Evolutionary conservation across 2,329 filamentous ascomycete genomes (phyloP), one percentile per base, ranked within the genome.

Genomic region (Calonectria naviculata): DNA sequence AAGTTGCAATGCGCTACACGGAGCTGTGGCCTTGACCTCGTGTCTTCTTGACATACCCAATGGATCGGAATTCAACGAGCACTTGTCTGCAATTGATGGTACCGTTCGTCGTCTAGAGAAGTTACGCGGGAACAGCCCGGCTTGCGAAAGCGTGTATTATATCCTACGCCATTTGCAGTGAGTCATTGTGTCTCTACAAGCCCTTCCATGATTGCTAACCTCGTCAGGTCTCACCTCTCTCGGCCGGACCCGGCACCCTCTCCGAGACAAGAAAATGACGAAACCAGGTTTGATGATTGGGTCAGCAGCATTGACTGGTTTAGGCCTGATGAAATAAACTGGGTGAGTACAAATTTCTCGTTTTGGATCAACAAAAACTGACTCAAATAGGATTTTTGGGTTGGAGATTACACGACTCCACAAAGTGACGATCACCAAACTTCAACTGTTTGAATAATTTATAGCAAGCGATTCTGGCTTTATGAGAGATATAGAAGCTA

Each of bases 261-360:
- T 34, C 44, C 49, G 0, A 47, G 17, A 13, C 31, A 46, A 29
- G 66, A 67, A 10, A 24, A 52, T 4, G 62, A 26, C 10, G 71
- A 74, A 54, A 64, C 54, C 8, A 67, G 66, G 26, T 71, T 73
- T 24, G 68, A 74, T 7, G 65, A 73, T 17, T 73, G 73, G 72
- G 65, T 73, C 21, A 70, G 44, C 42, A 73, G 52, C 21, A 64
- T 74, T 44, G 70, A 74, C 31, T 74, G 73, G 73, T 73, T 74
- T 19, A 68, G 68, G 5, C 73, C 71, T 7, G 71, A 73, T 49
- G 56, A 67, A 13, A 67, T 74, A 54, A 68, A 68, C 56, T 73
- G 71, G 73, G 73, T 70, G 64, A 46, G 66, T 52, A 29, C 24
- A 5, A 15, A 0, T 38, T 26, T 1, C 5, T 54, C 12, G 36